A percentile compares a stretch with the other conserved stretches of the same genome.
Evolutionary conservation across 768 basidiomycete genomes (phyloP).

Genomic region (Rickenella mellea): DNA sequence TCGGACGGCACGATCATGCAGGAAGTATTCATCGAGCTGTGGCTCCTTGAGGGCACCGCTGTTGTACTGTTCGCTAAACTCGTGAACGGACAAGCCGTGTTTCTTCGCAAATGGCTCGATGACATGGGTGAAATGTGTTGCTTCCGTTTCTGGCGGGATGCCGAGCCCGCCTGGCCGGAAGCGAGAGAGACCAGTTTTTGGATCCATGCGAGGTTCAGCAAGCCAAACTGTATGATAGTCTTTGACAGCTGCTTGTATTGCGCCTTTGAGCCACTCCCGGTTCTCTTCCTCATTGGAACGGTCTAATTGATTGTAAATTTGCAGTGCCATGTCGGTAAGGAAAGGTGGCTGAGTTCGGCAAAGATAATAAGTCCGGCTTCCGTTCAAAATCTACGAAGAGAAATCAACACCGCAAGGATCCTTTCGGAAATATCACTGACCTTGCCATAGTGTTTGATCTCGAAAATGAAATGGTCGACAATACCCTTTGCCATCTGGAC

Average conservation of each 20-base stretch:
- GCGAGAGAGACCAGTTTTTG: slow-evolving; percentile 87
- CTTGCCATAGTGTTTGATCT: slow-evolving; percentile 96
- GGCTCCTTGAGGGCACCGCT: slow-evolving; percentile 76
- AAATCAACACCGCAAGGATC: background rate
- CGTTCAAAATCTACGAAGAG: slow-evolving; percentile 82
- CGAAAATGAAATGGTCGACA: slow-evolving; percentile 98
- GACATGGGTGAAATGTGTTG: slow-evolving; percentile 95
- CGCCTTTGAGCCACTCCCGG: slow-evolving; percentile 86
- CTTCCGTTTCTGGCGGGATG: slow-evolving; percentile 98
- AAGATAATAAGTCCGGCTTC: slow-evolving; percentile 90
- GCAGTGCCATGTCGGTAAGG: slow-evolving; percentile 96
- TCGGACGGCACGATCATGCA: slow-evolving; percentile 92
- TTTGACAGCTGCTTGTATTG: slow-evolving; percentile 96
- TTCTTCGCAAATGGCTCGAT: slow-evolving; percentile 91
- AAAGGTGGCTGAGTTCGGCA: slow-evolving; percentile 96
- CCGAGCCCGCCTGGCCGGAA: slow-evolving; percentile 91
- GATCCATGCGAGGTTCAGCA: slow-evolving; percentile 87
- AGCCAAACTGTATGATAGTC: slow-evolving; percentile 99
- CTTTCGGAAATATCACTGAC: slow-evolving; percentile 7
- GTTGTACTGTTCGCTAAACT: slow-evolving; percentile 96
- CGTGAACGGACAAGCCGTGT: slow-evolving; percentile 85
- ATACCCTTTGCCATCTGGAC: slow-evolving; percentile 93
- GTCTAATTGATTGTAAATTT: slow-evolving; percentile 95
- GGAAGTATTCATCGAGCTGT: slow-evolving; percentile 90
- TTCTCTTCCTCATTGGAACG: slow-evolving; percentile 72